Base-by-base conservation (phyloP, 768 basidiomycete genomes). In the Mycena polygramma region DNA sequence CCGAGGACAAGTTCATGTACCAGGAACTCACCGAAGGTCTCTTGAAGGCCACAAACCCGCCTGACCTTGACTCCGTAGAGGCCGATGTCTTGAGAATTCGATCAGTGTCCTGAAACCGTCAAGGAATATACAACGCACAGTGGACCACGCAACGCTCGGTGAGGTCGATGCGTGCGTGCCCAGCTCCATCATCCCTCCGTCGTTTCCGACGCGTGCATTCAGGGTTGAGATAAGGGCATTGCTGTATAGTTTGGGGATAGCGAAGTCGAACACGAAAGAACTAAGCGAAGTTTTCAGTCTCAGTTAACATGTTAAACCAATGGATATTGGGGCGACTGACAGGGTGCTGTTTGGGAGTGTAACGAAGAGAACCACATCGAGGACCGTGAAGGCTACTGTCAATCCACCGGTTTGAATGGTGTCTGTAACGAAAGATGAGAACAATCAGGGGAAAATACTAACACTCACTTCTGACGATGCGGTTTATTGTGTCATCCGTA, bases 341-440 rank as follows among this genome's bases (percentile, higher is more conserved):
- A 54, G 36, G 35, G 53, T 54, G 15, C 53, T 54, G 35, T 54
- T 6, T 2, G 53, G 36, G 36, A 54, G 53, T 20, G 53, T 26
- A 20, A 54, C 53, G 53, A 54, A 54, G n/a, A 54, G 53, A 54
- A 54, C 53, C 15, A 54, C 53, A 10, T 54, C 53, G 7, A 54
- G 53, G 17, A 54, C 7, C 4, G 53, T 54, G 35, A 54, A 54
- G 17, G 35, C 53, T 24, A 54, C 53, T 19, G 53, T 54, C 19
- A 54, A 8, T 17, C 30, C 30, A 54, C 53, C 53, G 15, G 53
- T 54, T 15, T 54, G 53, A 9, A 54, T 35, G 4, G 53, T 19
- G 19, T 54, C 53, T 54, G 35, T 19, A 54, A 45, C 8, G 11
- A 19, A 10, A 36, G 10, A 54, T 54, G 53, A 54, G 53, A 5